Base-by-base conservation (phyloP, 1,139 yeast species). In the Pichia sp. region DNA sequence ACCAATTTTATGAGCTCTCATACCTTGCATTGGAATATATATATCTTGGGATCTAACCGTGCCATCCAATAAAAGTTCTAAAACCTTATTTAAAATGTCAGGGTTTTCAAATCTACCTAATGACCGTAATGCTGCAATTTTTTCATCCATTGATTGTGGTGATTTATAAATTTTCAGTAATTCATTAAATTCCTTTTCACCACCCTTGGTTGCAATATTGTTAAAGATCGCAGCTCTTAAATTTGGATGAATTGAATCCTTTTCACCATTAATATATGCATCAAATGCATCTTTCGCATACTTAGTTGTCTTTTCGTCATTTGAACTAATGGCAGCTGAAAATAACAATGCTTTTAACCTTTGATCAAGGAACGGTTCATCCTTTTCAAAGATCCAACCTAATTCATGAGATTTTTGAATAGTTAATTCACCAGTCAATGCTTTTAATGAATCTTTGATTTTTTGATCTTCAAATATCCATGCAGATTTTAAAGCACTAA, bases 11-110 rank as follows among this genome's bases (percentile, higher is more conserved):
- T 79, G 80, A 20, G 76, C 60, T 57, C 83, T 71, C 66, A 87
- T 68, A 35, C 94, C 89, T 51, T 70, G 76, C 75, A 90, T 71
- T 55, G 95, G 89, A 51, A 82, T 75, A 62, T 80, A 81, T 47
- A 86, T 76, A 64, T 90, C 97, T 69, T 90, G 97, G 29, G 78
- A 69, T 60, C 85, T 82, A 53, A 89, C 73, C 31, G 82, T 77
- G 30, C 87, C 81, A 60, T 85, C 81, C 51, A 86, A 72, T 52
- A 86, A 65, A 58, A 76, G 70, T 4, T 66, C 72, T 42, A 84
- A 69, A 12, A 87, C 80, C 65, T 78, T 80, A 54, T 75, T 67
- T 50, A 84, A 71, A 45, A 86, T 68, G 39, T 70, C 71, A 6
- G 70, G 67, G 53, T 82, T 76, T 51, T 73, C 76, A 60, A 86